A percentile compares a stretch with the other conserved stretches of the same genome.
These are phyloP conservation scores for Pholiota adiposa DNA, from an alignment of 1,284 basidiomycete species.

Conservation along the genomic window DNA sequence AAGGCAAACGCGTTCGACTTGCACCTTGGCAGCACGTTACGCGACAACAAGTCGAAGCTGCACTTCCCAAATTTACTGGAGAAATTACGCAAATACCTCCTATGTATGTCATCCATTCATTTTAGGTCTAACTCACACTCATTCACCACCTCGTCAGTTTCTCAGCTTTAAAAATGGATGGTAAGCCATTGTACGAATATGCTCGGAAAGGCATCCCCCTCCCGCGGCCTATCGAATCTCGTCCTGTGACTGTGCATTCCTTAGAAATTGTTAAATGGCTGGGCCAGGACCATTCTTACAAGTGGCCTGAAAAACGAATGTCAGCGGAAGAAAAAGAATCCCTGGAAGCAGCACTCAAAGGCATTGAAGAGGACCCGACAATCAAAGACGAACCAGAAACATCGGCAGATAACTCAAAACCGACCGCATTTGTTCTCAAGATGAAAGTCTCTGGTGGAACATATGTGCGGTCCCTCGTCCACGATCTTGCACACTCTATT, in stretches of 20 bases:
- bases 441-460: slow-evolving; percentile 97
- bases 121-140: neutral
- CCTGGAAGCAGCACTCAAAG: slow-evolving; percentile 65
- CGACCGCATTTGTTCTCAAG: slow-evolving; percentile 83
- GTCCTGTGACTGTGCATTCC: slow-evolving; percentile 84
- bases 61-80: slow-evolving; percentile 82
- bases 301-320: slow-evolving; percentile 76
- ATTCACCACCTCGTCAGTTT: slow-evolving; percentile 60
- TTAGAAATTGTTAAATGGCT: slow-evolving; percentile 78
- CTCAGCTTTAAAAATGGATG: slow-evolving; percentile 98
- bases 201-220: slow-evolving; percentile 89
- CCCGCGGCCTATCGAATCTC: slow-evolving; percentile 89
- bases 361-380: slow-evolving; percentile 40
- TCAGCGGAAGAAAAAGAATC: slow-evolving; percentile 72
- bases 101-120: slow-evolving; percentile 61
- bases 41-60: slow-evolving; percentile 71
- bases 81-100: slow-evolving; percentile 91
- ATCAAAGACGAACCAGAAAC: slow-evolving; percentile 41
- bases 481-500: slow-evolving; percentile 85
- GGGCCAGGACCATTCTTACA: slow-evolving; percentile 64
- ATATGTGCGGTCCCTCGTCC: slow-evolving; percentile 93
- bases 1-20: slow-evolving; percentile 77
- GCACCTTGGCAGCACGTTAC: slow-evolving; percentile 89
- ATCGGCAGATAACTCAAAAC: slow-evolving; percentile 45
- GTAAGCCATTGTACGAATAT: slow-evolving; percentile 95